A percentile compares a stretch with the other conserved stretches of the same genome.
phyloP scores from a whole-genome alignment of 208 protist genomes.

The Endotrypanum monterogeii region DNA sequence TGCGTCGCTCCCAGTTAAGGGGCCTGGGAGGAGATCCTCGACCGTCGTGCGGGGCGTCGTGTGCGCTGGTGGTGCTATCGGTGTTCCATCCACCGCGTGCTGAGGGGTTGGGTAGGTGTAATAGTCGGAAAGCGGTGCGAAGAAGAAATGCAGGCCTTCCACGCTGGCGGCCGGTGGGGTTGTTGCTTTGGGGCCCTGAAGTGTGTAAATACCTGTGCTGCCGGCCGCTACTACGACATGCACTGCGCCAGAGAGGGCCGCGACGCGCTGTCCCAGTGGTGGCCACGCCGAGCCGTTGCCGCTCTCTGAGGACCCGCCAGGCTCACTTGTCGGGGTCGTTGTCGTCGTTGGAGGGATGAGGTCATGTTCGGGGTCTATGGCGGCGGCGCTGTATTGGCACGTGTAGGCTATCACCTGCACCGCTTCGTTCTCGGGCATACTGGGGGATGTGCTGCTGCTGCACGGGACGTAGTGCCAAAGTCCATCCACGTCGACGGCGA shows the following conservation, averaged over 20 bases:
- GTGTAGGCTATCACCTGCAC: slow-evolving; percentile 40
- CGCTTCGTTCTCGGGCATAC: slow-evolving; percentile 19
- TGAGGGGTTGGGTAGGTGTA: slow-evolving; percentile 24
- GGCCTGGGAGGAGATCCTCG: too few relatives aligned
- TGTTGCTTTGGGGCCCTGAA: slow-evolving; percentile 26
- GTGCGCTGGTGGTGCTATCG: not conserved
- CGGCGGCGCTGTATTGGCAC: slow-evolving; percentile 44
- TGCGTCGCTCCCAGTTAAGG: too few relatives aligned
- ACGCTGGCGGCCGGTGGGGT: slow-evolving; percentile 16
- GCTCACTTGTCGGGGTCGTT: slow-evolving; percentile 21
- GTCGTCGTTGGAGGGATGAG: slow-evolving; percentile 13
- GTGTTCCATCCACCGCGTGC: slow-evolving; percentile 11
- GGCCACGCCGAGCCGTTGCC: slow-evolving; percentile 11
- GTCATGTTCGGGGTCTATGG: slow-evolving; percentile 28
- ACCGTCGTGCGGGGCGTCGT: slow-evolving; percentile 1
- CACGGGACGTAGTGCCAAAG: slow-evolving; percentile 58
- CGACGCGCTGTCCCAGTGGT: slow-evolving; percentile 39
- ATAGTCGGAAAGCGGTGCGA: slow-evolving; percentile 53
- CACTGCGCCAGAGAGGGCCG: slow-evolving; percentile 45
- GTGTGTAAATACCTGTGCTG: slow-evolving; percentile 61
- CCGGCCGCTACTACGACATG: slow-evolving; percentile 68
- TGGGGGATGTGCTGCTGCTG: slow-evolving; percentile 20
- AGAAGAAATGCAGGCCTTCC: slow-evolving; percentile 60
- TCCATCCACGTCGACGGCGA: slow-evolving; percentile 40
- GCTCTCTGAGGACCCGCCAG: slow-evolving; percentile 21